A percentile compares a stretch with the other conserved stretches of the same genome.
Evolutionary conservation across 208 protist genomes (phyloP).

Genomic region (Leishmania braziliensis): DNA sequence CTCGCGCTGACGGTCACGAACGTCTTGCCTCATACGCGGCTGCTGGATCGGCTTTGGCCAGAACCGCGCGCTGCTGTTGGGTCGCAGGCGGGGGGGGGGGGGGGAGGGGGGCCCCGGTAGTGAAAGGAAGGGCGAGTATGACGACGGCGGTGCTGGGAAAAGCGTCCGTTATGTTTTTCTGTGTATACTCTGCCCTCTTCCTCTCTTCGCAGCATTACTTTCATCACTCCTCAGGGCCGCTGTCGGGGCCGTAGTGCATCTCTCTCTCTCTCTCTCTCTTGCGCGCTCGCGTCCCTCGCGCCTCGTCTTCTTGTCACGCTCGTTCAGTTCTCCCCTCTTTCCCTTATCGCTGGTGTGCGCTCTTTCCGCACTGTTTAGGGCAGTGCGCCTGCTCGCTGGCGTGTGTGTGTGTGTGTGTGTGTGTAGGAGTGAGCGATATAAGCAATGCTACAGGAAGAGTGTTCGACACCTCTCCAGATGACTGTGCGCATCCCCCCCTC

Average conservation of each 20-base stretch:
- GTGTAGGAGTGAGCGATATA: neutral
- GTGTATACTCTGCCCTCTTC: neutral
- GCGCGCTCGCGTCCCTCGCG: neutral
- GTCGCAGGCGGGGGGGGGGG: conserved; percentile 85
- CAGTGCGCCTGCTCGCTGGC: neutral
- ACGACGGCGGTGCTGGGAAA: too few relatives aligned
- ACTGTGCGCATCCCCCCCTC: too few relatives aligned
- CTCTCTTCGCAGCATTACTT: too few relatives aligned
- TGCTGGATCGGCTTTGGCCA: conserved; percentile 73
- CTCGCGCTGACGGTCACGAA: conserved; percentile 88
- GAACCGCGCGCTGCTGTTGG: conserved; percentile 60
- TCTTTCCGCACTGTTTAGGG: neutral
- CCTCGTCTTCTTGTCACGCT: neutral
- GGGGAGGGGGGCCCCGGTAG: conserved; percentile 6
- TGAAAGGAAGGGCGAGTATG: too few relatives aligned
- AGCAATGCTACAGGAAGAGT: neutral
- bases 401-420: neutral
- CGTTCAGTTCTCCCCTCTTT: neutral
- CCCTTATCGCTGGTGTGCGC: neutral
- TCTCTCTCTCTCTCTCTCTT: neutral
- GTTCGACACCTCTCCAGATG: neutral
- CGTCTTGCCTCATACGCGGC: conserved; percentile 68
- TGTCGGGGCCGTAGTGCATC: neutral
- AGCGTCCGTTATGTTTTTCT: too few relatives aligned
- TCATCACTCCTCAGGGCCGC: too few relatives aligned